phyloP scores from a whole-genome alignment of 1,284 basidiomycete genomes.

The Sanguinoderma infundibulare region DNA sequence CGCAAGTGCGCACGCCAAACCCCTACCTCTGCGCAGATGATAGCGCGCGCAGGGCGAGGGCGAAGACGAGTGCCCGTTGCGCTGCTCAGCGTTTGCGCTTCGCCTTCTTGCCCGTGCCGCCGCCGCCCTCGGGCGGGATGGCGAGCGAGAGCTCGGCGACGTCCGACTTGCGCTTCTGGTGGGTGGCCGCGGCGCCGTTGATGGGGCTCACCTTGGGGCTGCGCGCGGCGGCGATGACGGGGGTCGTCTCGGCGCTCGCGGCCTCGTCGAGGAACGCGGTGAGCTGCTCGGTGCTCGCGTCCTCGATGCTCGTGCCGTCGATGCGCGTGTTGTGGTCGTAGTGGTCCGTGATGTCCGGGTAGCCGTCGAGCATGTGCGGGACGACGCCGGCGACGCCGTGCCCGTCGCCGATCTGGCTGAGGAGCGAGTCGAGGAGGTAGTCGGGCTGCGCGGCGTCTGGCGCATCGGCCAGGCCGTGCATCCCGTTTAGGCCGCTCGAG shows the following conservation, averaged over 20 bases:
- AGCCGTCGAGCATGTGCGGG: neutral
- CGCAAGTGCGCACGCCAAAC: neutral
- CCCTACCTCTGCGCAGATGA: neutral
- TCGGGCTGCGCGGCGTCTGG: slow-evolving; percentile 33
- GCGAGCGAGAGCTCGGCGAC: slow-evolving; percentile 34
- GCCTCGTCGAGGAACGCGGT: slow-evolving; percentile 51
- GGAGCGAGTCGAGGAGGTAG: slow-evolving; percentile 54
- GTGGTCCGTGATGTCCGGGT: slow-evolving; percentile 38
- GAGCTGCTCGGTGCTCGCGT: slow-evolving; percentile 43
- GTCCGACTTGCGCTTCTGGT: slow-evolving; percentile 55
- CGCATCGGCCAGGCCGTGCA: slow-evolving; percentile 13
- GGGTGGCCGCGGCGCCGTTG: slow-evolving; percentile 3
- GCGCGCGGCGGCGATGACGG: slow-evolving; percentile 15
- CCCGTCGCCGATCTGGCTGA: slow-evolving; percentile 40
- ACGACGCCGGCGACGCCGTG: neutral
- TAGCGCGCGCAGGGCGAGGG: neutral
- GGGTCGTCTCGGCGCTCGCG: slow-evolving; percentile 23
- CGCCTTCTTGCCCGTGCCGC: slow-evolving; percentile 24
- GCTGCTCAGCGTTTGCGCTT: slow-evolving; percentile 34
- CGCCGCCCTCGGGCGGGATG: slow-evolving; percentile 8
- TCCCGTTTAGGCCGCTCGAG: slow-evolving; percentile 10
- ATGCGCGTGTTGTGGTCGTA: slow-evolving; percentile 36
- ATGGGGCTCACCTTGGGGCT: slow-evolving; percentile 11
- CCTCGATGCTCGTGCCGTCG: slow-evolving; percentile 34
- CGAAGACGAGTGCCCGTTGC: neutral